Base-by-base conservation (phyloP, 2,329 filamentous ascomycete genomes). In the Westerdykella aurantiaca region DNA sequence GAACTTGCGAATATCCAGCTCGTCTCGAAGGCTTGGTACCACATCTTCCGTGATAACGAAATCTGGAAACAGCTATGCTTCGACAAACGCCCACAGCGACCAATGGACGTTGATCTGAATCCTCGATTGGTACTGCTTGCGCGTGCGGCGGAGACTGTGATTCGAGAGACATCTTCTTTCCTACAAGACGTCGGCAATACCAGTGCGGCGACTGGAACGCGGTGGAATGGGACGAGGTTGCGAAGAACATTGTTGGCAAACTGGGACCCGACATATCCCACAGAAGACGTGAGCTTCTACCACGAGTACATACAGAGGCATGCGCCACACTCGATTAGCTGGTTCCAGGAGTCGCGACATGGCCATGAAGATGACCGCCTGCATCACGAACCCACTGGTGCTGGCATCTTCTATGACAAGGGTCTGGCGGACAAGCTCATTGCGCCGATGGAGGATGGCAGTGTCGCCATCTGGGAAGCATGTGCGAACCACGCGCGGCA, bases 221-320 rank as follows among this genome's bases (percentile, higher is more conserved):
- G 59, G 14, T 45, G 57, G 57, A 58, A 69, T 49, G 57, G 43
- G 12, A 49, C 53, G 11, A 61, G 52, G 48, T 71, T 77, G 53
- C 70, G 71, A 43, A 68, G 71, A 17, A 77, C 81, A 39, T 77
- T 87, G 45, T 72, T 86, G 58, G 82, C 83, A 4, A 88, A 88
- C 53, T 95, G 89, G 89, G 88, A 95, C 54, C 87, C 87, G 0
- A 80, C 80, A 0, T 88, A 85, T 50, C 79, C 82, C 0, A 71
- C 69, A 4, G 89, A 96, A 67, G 73, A 73, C 34, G 75, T 90
- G 16, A 81, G 86, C 39, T 96, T 88, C 85, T 95, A 95, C 64
- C 79, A 86, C 43, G 90, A 96, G 66, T 95, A 89, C 60, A 84
- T 94, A 49, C 87, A 90, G 42, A 78, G 90, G 29, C 78, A 90